phyloP scores from a whole-genome alignment of 208 protist genomes.

The Leptomonas pyrrhocoris region DNA sequence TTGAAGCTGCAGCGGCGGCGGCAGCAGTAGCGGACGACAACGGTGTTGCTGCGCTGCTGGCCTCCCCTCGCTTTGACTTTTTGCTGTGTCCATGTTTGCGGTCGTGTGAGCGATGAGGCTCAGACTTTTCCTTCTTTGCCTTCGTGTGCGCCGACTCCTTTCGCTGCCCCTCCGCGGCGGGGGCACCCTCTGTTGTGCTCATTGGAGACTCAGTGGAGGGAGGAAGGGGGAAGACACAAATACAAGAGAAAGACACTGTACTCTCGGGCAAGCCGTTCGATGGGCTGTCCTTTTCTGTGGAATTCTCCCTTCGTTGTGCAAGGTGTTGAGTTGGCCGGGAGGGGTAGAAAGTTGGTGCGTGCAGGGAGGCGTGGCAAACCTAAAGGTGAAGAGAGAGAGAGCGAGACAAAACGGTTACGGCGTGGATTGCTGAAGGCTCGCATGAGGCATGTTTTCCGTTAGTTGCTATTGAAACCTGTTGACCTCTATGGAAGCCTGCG shows the following conservation, averaged over 20 bases:
- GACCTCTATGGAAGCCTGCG: too few species aligned
- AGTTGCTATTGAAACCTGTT: too few species aligned
- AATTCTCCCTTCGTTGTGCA: too few species aligned
- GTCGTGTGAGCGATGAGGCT: background rate
- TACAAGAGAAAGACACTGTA: constrained; percentile 1
- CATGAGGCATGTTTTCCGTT: too few species aligned
- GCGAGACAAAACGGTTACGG: too few species aligned
- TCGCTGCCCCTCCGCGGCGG: background rate
- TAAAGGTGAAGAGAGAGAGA: too few species aligned
- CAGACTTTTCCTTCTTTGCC: constrained; percentile 3
- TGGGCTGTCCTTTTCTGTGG: too few species aligned
- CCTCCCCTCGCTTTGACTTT: constrained; percentile 1
- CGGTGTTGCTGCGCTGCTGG: background rate
- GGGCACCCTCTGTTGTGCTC: background rate
- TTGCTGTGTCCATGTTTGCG: constrained; percentile 17
- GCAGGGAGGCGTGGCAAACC: too few species aligned
- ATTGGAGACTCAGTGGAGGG: background rate
- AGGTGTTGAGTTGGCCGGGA: too few species aligned
- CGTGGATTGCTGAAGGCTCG: too few species aligned
- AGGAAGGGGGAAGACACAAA: background rate
- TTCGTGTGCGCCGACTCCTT: constrained; percentile 13
- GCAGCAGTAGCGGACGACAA: background rate
- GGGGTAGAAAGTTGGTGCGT: too few species aligned
- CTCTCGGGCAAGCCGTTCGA: too few species aligned
- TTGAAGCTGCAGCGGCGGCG: background rate